Evolutionary conservation across 23 red algal species (phyloP).

Genomic region (Gracilaria domingensis): DNA sequence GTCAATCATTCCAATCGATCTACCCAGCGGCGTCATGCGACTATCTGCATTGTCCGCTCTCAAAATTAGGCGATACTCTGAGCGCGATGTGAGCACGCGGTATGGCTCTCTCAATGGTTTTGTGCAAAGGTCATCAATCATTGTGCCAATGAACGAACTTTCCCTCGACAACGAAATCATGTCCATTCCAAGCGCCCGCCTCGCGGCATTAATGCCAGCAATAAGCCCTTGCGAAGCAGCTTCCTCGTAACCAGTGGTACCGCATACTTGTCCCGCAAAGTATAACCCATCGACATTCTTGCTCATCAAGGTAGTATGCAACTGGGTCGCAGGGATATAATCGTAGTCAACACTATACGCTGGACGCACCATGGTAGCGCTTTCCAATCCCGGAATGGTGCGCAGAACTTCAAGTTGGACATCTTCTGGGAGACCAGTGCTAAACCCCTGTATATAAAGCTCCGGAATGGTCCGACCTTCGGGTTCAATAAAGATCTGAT

Average conservation of each 20-base stretch:
- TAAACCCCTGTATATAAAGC: conserved; percentile 97
- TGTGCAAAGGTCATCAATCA: conserved; percentile 98
- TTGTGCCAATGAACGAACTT: conserved; percentile 93
- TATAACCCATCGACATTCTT: conserved; percentile 92
- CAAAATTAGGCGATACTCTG: conserved; percentile 94
- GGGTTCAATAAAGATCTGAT: conserved; percentile 99
- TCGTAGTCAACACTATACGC: conserved; percentile 99
- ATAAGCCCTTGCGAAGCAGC: conserved; percentile 95
- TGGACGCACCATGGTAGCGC: conserved; percentile 93
- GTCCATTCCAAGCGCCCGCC: conserved; percentile 41
- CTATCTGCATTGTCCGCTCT: conserved; percentile 98
- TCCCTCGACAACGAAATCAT: conserved; percentile 78
- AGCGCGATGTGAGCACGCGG: conserved; percentile 96
- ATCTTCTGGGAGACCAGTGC: conserved; percentile 95
- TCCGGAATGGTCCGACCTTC: conserved; percentile 95
- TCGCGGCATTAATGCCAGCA: conserved; percentile 91
- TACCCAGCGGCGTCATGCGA: conserved; percentile 85
- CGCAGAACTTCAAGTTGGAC: conserved; percentile 94
- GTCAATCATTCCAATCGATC: conserved; percentile 93
- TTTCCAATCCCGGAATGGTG: conserved; percentile 94
- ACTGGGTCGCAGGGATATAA: conserved; percentile 94
- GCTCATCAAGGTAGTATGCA: conserved; percentile 84
- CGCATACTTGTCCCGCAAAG: conserved; percentile 95
- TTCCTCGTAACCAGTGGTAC: conserved; percentile 99
- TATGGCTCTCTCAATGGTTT: conserved; percentile 98